Evolutionary conservation across 129 eudicot genomes (phyloP), one percentile per base, ranked within the genome.

Genomic region (Tanacetum coccineum): DNA sequence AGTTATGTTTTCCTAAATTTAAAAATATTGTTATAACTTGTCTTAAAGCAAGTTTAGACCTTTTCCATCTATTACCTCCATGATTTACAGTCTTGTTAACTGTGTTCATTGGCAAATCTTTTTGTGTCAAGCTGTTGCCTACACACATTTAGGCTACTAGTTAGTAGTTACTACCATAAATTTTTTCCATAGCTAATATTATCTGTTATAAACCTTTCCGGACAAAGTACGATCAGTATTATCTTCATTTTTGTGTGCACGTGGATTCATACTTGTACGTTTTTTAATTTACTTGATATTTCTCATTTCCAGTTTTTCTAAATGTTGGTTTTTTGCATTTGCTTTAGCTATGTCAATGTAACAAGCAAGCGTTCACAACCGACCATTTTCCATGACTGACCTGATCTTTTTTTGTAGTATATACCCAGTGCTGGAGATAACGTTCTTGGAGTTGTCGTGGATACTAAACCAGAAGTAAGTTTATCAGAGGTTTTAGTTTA

Each of bases 391-490:
- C 59, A 10, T 61, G 39, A 70, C 64, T 62, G 64, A 50, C 49
- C 4, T 62, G 11, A 57, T 59, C 76, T n/a, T 68, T 60, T 77
- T 72, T 71, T 76, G 58, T 82, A 93, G 99, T 89, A 93, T 79
- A 85, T 89, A 57, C 99, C 99, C 21, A 76, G 74, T 67, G n/a
- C n/a, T 54, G 96, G 95, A 74, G 99, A 93, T 82, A 80, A 80
- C 59, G 83, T 89, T 70, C 88, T 93, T 70, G 99, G 99, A 76
- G 82, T 93, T 36, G 95, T 93, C 72, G 82, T 87, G 50, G 96
- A 89, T 70, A 60, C 90, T 62, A 93, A 70, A 89, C 81, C 96
- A 36, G 99, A 93, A 63, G 99, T 93, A 81, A 89, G 96, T 65
- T 22, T 30, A 64, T 20, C 46, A 22, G 52, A 19, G 46, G 42